phyloP scores from a whole-genome alignment of 129 eudicot species.

The Escallonia rubra region DNA sequence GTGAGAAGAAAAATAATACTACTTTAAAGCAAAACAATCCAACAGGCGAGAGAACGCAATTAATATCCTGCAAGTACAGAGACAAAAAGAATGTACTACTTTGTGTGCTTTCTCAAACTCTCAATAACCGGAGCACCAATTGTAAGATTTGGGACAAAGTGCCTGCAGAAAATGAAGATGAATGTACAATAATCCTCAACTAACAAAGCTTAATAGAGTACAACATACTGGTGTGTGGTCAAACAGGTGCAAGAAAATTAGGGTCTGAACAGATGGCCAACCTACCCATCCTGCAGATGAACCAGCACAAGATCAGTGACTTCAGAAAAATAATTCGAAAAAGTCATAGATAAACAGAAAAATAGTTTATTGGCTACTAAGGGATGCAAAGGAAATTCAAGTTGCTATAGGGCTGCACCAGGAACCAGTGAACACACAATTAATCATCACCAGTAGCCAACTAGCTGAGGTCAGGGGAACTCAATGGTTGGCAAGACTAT shows the following conservation, averaged over 20 bases:
- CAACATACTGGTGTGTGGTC: background rate
- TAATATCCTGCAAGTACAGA: background rate
- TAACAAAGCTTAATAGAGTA: background rate
- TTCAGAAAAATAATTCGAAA: background rate
- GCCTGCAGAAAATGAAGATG: slow-evolving; percentile 48
- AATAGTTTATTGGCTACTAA: background rate
- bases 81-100: slow-evolving; percentile 27
- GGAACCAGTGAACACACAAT: background rate
- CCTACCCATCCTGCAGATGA: slow-evolving; percentile 97
- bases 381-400: background rate
- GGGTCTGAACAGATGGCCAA: slow-evolving; percentile 21
- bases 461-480: background rate
- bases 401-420: background rate
- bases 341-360: background rate
- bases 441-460: background rate
- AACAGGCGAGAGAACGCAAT: background rate
- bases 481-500: no score
- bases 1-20: background rate
- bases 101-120: slow-evolving; percentile 87
- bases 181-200: background rate
- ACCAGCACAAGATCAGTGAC: slow-evolving; percentile 6
- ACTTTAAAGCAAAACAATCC: background rate
- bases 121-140: slow-evolving; percentile 97
- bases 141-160: slow-evolving; percentile 95
- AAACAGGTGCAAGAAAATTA: slow-evolving; percentile 1